A percentile compares a stretch with the other conserved stretches of the same genome.
Evolutionary conservation across 169 alveolate species (phyloP).

Genomic region (Cryptosporidium sp.): DNA sequence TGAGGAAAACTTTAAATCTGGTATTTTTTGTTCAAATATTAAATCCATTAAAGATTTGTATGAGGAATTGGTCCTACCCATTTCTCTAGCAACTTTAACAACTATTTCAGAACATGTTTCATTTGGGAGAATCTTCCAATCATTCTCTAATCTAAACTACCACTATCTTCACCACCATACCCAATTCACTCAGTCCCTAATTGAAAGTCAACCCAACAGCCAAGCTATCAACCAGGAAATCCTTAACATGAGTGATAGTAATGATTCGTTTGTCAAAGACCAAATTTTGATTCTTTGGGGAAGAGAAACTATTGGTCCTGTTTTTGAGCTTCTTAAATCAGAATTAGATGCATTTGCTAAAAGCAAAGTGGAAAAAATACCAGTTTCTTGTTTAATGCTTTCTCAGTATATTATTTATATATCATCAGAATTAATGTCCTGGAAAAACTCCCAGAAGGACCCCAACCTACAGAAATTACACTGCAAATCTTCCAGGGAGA

Average conservation of each 20-base stretch:
- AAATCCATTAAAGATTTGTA: neutral
- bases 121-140: constrained; percentile 42
- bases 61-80: constrained; percentile 29
- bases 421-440: constrained; percentile 61
- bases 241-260: constrained; percentile 7
- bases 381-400: constrained; percentile 50
- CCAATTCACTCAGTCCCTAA: constrained; percentile 52
- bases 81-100: constrained; percentile 38
- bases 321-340: constrained; percentile 34
- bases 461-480: neutral
- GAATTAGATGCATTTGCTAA: constrained; percentile 12
- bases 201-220: neutral
- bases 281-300: constrained; percentile 65
- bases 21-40: neutral
- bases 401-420: constrained; percentile 54
- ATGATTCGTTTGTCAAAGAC: constrained; percentile 39
- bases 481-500: constrained; percentile 47
- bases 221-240: constrained; percentile 26
- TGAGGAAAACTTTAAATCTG: neutral
- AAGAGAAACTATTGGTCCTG: constrained; percentile 66
- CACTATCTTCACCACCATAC: constrained; percentile 58
- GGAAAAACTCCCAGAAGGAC: neutral
- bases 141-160: constrained; percentile 10
- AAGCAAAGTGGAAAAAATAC: neutral
- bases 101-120: constrained; percentile 57